Base-by-base conservation (phyloP, 768 basidiomycete genomes). In the Agaricus bisporus region DNA sequence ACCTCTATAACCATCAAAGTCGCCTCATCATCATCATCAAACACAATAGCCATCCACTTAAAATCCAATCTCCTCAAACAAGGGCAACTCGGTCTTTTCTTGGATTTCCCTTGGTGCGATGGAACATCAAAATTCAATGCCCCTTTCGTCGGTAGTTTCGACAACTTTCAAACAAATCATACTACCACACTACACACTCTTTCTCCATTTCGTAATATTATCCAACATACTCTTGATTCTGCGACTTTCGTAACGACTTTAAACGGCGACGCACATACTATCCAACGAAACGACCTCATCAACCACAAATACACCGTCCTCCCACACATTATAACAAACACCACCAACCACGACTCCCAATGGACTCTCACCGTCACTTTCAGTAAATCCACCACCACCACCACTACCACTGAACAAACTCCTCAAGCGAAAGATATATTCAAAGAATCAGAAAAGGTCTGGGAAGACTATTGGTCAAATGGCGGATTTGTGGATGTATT, bases 61-160 rank as follows among this genome's bases (percentile, higher is more conserved):
- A 37, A 61, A 2, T 81, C 80, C 5, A 11, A 66, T 1, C 66
- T 81, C 17, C 46, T 83, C n/a, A 14, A 58, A 12, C 54, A 58
- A 7, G 70, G 71, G 3, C 64, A 64, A 35, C 63, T 82, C 7
- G 78, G 75, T 0, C 17, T 81, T 0, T 82, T 80, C 63, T 56
- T 83, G 11, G 80, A 83, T 61, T 82, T 79, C 57, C 80, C 80
- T 5, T 83, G 79, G 79, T 79, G 79, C 63, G 80, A 80, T 56
- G 82, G 82, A n/a, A 66, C 61, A 15, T 54, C 62, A 15, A 81
- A 82, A 60, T 83, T 82, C 61, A 71, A 72, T 15, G 80, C 76
- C 4, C 81, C 81, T 1, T 81, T 80, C 58, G 82, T 83, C 0
- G 82, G 82, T 2, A 63, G 63, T n/a, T 81, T n/a, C n/a, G n/a